Percentiles rank a stretch among this genome's conserved stretches.
Evolutionary conservation across 257 asterid genomes (phyloP).

Genomic region (Knoxia roxburghii): DNA sequence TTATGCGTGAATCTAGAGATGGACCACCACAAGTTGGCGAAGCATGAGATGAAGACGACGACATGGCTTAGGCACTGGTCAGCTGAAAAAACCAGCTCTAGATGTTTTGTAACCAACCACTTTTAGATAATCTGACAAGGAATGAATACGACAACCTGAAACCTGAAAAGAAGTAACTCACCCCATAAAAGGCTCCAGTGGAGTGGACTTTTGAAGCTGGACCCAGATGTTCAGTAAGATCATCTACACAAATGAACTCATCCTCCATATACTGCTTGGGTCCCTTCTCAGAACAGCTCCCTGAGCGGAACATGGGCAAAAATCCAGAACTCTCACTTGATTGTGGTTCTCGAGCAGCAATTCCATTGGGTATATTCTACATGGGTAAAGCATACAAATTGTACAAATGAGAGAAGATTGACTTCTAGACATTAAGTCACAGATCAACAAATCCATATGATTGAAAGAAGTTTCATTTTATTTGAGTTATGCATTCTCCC

Average conservation of each 20-base stretch:
- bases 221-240: constrained; percentile 51
- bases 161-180: constrained; percentile 31
- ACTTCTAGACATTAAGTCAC: background rate
- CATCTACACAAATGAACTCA: constrained; percentile 65
- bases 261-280: constrained; percentile 88
- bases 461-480: background rate
- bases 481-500: background rate
- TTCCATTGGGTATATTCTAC: constrained; percentile 40
- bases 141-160: background rate
- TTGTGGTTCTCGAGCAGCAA: constrained; percentile 31
- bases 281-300: constrained; percentile 80
- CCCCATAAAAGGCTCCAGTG: constrained; percentile 87
- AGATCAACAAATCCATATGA: background rate
- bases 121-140: constrained; percentile 3
- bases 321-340: constrained; percentile 51
- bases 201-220: constrained; percentile 35
- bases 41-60: background rate
- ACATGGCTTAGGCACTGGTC: background rate
- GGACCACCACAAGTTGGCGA: background rate
- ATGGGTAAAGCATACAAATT: constrained; percentile 1
- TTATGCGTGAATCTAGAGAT: background rate
- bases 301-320: constrained; percentile 61
- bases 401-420: background rate
- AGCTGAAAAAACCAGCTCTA: background rate
- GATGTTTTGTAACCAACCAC: background rate